These are phyloP conservation scores for Yarrowia sp. DNA, from an alignment of 805 yeast genomes.

Conservation along the genomic window DNA sequence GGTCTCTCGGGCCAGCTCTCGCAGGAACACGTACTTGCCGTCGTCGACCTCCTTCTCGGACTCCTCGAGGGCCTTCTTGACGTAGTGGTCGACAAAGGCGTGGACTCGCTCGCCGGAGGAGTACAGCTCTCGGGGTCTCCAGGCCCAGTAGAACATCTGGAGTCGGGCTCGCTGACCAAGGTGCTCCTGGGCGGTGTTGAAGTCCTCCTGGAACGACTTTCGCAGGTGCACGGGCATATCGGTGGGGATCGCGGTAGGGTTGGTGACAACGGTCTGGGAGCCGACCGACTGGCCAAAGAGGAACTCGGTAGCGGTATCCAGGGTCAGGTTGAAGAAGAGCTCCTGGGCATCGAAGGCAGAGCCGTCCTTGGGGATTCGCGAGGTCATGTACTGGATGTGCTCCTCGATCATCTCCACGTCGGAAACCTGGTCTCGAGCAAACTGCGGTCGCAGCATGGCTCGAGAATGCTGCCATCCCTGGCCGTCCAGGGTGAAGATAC, in stretches of 20 bases:
- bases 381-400: conserved; percentile 34
- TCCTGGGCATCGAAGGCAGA: conserved; percentile 35
- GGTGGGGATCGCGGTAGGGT: conserved; percentile 29
- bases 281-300: conserved; percentile 39
- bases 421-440: conserved; percentile 38
- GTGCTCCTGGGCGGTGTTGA: conserved; percentile 31
- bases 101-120: conserved; percentile 38
- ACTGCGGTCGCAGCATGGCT: conserved; percentile 41
- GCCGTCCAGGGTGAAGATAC: conserved; percentile 42
- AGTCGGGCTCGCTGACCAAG: conserved; percentile 30
- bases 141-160: conserved; percentile 32
- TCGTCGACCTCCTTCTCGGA: conserved; percentile 32
- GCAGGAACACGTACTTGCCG: conserved; percentile 48
- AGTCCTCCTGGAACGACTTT: conserved; percentile 30
- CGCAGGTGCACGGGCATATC: conserved; percentile 30
- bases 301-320: conserved; percentile 41
- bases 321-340: conserved; percentile 37
- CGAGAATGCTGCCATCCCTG: conserved; percentile 42
- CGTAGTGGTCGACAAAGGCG: conserved; percentile 44
- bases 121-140: conserved; percentile 37
- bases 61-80: conserved; percentile 40
- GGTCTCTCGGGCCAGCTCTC: conserved; percentile 50
- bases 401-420: conserved; percentile 34
- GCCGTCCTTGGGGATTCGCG: conserved; percentile 28
- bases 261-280: conserved; percentile 30